Evolutionary conservation across 371 early-diverging fungal genomes (phyloP).

Genomic region (Rhizopus delemar): DNA sequence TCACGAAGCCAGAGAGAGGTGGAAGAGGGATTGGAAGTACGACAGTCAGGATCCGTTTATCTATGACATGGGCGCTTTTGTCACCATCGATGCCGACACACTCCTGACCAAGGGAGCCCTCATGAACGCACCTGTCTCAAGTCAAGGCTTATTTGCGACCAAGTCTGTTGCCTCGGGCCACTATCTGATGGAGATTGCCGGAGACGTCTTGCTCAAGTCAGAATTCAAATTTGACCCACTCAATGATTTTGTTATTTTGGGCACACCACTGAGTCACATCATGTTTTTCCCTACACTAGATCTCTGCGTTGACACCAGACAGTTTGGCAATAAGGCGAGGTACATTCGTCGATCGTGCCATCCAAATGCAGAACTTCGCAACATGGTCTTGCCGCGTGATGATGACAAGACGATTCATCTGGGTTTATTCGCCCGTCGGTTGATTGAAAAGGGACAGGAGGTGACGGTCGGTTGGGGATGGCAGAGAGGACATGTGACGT

Average conservation of each 20-base stretch:
- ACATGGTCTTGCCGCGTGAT: slow-evolving; percentile 55
- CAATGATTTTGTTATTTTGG: slow-evolving; percentile 62
- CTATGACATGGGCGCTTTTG: slow-evolving; percentile 22
- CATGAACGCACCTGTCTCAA: slow-evolving; percentile 21
- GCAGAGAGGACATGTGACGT: slow-evolving; percentile 32
- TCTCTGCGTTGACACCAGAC: slow-evolving; percentile 74
- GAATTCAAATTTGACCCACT: slow-evolving; percentile 63
- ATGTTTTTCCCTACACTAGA: slow-evolving; percentile 70
- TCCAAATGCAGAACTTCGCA: slow-evolving; percentile 69
- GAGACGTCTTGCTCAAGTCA: slow-evolving; percentile 68
- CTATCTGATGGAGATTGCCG: slow-evolving; percentile 75
- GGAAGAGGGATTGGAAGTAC: slow-evolving; percentile 21
- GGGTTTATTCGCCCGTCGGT: slow-evolving; percentile 66
- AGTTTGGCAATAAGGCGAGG: slow-evolving; percentile 67
- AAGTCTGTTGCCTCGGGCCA: slow-evolving; percentile 50
- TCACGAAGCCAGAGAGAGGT: slow-evolving; percentile 28
- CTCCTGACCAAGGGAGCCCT: slow-evolving; percentile 16
- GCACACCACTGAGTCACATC: slow-evolving; percentile 69
- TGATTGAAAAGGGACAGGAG: slow-evolving; percentile 68
- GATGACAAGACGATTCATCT: slow-evolving; percentile 59
- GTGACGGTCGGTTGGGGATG: slow-evolving; percentile 73
- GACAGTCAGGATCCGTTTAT: slow-evolving; percentile 5
- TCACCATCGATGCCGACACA: slow-evolving; percentile 19
- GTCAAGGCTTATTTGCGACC: slow-evolving; percentile 66
- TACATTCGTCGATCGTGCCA: slow-evolving; percentile 72